Evolutionary conservation across 345 rosid species (phyloP).

Genomic region (Gossypium rotundifolium): DNA sequence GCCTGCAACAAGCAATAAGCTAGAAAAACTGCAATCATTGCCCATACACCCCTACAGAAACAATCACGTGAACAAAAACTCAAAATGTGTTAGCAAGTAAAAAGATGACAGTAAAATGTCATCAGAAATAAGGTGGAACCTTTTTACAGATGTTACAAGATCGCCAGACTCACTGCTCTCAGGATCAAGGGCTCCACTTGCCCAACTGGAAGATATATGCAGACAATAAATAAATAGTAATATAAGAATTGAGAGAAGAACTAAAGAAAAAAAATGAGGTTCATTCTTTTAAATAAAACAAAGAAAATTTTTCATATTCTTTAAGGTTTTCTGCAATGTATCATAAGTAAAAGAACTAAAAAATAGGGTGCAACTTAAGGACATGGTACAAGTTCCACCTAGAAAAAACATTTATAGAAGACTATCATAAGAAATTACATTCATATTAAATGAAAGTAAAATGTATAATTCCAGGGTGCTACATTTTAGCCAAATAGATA

Average conservation of each 20-base stretch:
- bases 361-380: neutral
- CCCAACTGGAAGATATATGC: constrained; percentile 57
- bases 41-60: constrained; percentile 86
- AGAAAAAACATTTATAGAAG: neutral
- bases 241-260: neutral
- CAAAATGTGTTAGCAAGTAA: constrained; percentile 8
- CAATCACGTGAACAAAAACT: constrained; percentile 15
- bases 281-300: neutral
- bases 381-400: neutral
- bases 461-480: neutral
- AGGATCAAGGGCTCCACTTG: constrained; percentile 93
- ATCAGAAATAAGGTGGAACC: constrained; percentile 38
- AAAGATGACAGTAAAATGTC: neutral
- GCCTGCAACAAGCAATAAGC: constrained; percentile 96
- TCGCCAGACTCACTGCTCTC: constrained; percentile 56
- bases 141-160: constrained; percentile 83
- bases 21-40: constrained; percentile 97
- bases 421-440: neutral
- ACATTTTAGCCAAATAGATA: neutral
- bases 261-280: neutral
- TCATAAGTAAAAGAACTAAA: neutral
- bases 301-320: neutral
- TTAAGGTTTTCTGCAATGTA: neutral
- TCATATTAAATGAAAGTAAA: neutral
- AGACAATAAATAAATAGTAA: neutral